phyloP scores from a whole-genome alignment of 116 monocot genomes.

The Papilionanthe hybrid region DNA sequence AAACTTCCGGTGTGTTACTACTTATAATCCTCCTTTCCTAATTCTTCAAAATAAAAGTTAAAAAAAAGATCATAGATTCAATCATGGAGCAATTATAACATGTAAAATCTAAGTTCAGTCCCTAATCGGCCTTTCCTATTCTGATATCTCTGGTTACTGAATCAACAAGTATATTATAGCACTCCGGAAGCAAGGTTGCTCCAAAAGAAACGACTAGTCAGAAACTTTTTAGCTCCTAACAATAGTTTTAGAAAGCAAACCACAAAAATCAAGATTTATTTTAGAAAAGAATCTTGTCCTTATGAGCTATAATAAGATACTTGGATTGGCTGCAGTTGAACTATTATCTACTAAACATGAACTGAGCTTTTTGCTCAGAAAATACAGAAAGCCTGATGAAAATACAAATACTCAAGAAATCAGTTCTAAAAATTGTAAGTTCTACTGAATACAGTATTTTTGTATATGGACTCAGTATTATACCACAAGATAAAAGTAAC shows the following conservation, averaged over 20 bases:
- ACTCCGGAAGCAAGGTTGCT: not conserved
- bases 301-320: not conserved
- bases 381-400: not conserved
- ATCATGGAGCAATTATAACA: not conserved
- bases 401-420: not conserved
- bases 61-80: not conserved
- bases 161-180: not conserved
- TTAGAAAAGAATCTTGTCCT: not conserved
- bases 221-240: not conserved
- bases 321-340: not conserved
- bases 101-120: not conserved
- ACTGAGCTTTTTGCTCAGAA: not conserved
- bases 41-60: not conserved
- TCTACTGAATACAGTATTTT: not conserved
- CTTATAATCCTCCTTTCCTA: not conserved
- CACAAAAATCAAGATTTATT: not conserved
- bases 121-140: not conserved
- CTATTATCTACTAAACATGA: not conserved
- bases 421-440: not conserved
- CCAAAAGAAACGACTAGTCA: not conserved
- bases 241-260: not conserved
- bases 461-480: not conserved
- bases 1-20: not conserved
- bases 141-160: not conserved
- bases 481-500: not conserved